Conservation (phyloP, 176 grass and related monocot species). For the Phoenix roebelenii region DNA sequence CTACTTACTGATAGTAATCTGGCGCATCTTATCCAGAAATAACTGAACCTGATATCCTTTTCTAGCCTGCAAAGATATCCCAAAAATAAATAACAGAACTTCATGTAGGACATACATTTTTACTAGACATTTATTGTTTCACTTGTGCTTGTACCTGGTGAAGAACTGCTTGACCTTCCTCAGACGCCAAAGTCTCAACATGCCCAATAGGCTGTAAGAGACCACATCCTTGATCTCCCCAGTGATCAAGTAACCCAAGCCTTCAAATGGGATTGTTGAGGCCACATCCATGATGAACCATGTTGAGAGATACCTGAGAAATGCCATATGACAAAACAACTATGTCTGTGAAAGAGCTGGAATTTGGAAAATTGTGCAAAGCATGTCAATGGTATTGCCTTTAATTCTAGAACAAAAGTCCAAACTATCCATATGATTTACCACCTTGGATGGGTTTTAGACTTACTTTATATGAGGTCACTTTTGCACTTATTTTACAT, state of each 20-base stretch:
- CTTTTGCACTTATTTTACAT: too few relatives aligned
- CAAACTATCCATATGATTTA: too few relatives aligned
- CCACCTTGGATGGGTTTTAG: too few relatives aligned
- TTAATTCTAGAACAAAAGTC: too few relatives aligned
- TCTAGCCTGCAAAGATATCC: constrained; percentile 38
- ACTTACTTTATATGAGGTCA: too few relatives aligned
- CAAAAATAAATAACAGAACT: background rate
- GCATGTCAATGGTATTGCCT: too few relatives aligned
- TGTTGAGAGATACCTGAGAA: constrained; percentile 65
- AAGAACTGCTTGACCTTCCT: constrained; percentile 86
- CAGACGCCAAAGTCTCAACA: constrained; percentile 85
- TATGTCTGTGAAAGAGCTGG: too few relatives aligned
- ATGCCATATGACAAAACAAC: background rate
- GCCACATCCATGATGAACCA: constrained; percentile 94
- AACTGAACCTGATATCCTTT: constrained; percentile 98
- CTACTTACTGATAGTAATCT: constrained; percentile 48
- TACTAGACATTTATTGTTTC: too few relatives aligned
- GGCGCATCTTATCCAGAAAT: constrained; percentile 78
- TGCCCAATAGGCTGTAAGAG: constrained; percentile 57
- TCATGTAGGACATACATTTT: too few relatives aligned
- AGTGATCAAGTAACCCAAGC: constrained; percentile 58
- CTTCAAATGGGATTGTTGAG: constrained; percentile 79
- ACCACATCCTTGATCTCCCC: constrained; percentile 41
- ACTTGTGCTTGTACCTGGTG: constrained; percentile 40
- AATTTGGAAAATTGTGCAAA: too few relatives aligned